Conservation (phyloP, 2,329 filamentous ascomycete species). For the Gliomastix tumulicola region DNA sequence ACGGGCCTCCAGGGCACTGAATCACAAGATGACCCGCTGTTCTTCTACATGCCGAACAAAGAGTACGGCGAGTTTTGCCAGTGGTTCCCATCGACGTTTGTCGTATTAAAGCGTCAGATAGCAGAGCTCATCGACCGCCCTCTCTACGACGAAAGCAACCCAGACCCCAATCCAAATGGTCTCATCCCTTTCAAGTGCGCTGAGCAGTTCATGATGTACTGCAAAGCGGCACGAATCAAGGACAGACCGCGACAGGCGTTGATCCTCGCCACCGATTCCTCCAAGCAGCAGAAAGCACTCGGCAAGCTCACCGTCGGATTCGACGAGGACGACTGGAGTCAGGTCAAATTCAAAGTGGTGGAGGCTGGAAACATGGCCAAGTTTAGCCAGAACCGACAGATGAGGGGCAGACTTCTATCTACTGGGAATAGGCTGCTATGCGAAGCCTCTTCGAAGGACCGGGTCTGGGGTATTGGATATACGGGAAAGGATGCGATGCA, state of each 20-base stretch:
- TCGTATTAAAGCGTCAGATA: conserved; percentile 16
- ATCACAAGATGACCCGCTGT: conserved; percentile 11
- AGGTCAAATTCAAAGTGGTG: conserved; percentile 20
- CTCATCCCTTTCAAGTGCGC: conserved; percentile 19
- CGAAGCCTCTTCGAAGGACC: conserved; percentile 19
- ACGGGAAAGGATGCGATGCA: conserved; percentile 16
- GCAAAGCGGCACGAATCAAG: conserved; percentile 26
- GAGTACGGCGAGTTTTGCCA: conserved; percentile 25
- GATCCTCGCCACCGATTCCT: conserved; percentile 15
- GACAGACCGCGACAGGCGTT: conserved; percentile 14
- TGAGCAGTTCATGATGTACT: conserved; percentile 35
- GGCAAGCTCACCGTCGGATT: conserved; percentile 18
- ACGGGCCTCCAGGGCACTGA: too few relatives aligned
- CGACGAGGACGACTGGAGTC: conserved; percentile 17
- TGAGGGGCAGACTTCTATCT: conserved; percentile 18
- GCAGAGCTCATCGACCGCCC: conserved; percentile 15
- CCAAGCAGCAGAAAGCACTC: conserved; percentile 19
- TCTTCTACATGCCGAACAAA: conserved; percentile 22
- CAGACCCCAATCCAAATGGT: too few relatives aligned
- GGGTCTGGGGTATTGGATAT: conserved; percentile 25
- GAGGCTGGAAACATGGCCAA: conserved; percentile 22
- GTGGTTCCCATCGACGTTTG: conserved; percentile 21
- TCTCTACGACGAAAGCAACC: too few relatives aligned
- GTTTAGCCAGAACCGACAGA: conserved; percentile 18
- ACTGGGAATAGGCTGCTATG: conserved; percentile 20